Base-by-base conservation (phyloP, 495 filamentous ascomycete genomes). In the Terfezia boudieri region DNA sequence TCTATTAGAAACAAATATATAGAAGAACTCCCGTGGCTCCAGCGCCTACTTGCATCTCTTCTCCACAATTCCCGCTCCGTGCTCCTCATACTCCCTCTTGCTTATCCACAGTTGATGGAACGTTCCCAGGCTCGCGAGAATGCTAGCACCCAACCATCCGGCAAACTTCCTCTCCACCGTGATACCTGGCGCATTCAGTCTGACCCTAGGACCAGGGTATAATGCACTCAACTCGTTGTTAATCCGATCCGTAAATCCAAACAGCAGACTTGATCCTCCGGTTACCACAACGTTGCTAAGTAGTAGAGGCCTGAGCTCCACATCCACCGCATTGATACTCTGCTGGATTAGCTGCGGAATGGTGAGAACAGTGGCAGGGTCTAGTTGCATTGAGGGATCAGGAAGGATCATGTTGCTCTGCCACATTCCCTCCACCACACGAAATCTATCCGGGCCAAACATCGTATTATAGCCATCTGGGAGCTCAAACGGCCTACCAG, bases 51-150 rank as follows among this genome's bases (percentile, higher is more conserved):
- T 84, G 66, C 82, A 85, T 56, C 82, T 72, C 74, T 84, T 85
- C 71, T 86, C 82, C 16, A 86, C 79, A 58, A 86, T 78, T 10
- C 71, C 71, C 0, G 72, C 61, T 11, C 82, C 82, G 65, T 82
- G 81, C 69, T 86, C 82, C 56, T 83, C 79, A 67, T 86, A 86
- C 71, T 86, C 82, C 69, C 83, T 82, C 66, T 71, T 79, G 16
- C 80, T 86, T 58, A 99, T 87, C 90, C 90, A 99, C 83, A 96
- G 84, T 65, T 95, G 89, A 71, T 99, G 90, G 68, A 99, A 99
- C n/a, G 86, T 94, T 9, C 92, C 92, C 71, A 99, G 67, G 69
- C 87, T 94, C 3, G 83, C 89, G 61, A 96, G 70, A 59, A 99
- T 95, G 71, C 87, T 94, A 12, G 90, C 90, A 23, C 90, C 90